These are phyloP conservation scores for Coemansia sp. DNA, from an alignment of 192 early-diverging fungal species.

Conservation along the genomic window DNA sequence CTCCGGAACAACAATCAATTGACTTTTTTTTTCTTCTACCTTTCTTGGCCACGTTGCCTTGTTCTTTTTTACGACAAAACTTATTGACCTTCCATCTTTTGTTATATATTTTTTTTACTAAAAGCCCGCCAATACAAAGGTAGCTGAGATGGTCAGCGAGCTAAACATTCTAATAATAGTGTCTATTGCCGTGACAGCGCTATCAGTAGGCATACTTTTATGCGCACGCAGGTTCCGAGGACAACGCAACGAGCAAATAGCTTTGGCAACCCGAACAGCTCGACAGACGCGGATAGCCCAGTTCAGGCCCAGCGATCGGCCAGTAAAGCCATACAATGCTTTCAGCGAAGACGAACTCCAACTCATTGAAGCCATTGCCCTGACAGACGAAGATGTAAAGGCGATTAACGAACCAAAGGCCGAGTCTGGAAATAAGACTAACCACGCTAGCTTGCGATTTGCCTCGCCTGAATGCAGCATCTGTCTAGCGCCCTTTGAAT, in stretches of 20 bases:
- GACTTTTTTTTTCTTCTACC: neutral
- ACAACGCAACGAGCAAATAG: neutral
- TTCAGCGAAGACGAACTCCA: constrained; percentile 45
- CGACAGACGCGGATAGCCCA: constrained; percentile 18
- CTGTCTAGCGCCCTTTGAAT: constrained; percentile 64
- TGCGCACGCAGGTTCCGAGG: constrained; percentile 32
- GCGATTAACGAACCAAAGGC: constrained; percentile 18
- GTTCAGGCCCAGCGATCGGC: constrained; percentile 25
- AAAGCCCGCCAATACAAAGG: neutral
- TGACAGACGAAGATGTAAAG: constrained; percentile 27
- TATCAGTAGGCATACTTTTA: constrained; percentile 24
- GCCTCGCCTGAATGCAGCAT: constrained; percentile 63
- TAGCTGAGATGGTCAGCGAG: constrained; percentile 24
- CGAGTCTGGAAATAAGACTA: neutral
- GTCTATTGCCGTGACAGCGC: constrained; percentile 21
- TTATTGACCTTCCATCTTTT: too few relatives aligned
- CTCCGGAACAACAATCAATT: neutral
- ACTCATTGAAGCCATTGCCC: constrained; percentile 26
- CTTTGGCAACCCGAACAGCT: neutral
- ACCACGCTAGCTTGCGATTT: constrained; percentile 27
- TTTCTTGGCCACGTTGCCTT: neutral
- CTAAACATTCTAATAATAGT: constrained; percentile 35
- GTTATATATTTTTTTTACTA: neutral
- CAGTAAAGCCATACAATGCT: constrained; percentile 49
- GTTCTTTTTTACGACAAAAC: neutral